Conservation (phyloP, 441 rosid species). For the Omphalea diandra region DNA sequence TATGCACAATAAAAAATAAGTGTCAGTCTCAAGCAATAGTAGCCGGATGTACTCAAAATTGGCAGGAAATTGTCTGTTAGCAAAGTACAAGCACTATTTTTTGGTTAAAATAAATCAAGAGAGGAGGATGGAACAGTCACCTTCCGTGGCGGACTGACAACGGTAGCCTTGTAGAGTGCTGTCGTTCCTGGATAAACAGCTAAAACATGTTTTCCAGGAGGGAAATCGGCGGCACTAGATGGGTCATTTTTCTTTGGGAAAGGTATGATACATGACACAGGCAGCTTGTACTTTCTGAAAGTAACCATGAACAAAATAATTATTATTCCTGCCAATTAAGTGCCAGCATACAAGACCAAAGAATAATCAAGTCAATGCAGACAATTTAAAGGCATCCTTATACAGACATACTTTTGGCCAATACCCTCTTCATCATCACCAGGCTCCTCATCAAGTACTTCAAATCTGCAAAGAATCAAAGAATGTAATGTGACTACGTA, state of each 20-base stretch:
- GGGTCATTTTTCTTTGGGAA: conserved; percentile 81
- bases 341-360: background rate
- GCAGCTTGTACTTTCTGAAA: conserved; percentile 83
- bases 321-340: background rate
- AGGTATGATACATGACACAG: conserved; percentile 70
- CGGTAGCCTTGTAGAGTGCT: conserved; percentile 95
- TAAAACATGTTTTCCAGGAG: conserved; percentile 69
- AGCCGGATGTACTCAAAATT: background rate
- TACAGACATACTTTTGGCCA: conserved; percentile 58
- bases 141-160: conserved; percentile 68
- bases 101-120: conserved; percentile 3
- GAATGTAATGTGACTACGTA: no score
- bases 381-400: background rate
- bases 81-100: background rate
- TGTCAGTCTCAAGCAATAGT: conserved; percentile 34
- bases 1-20: conserved; percentile 24
- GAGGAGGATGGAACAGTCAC: conserved; percentile 29
- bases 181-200: conserved; percentile 99
- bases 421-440: conserved; percentile 89
- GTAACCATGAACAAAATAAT: conserved; percentile 12
- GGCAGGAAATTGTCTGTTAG: background rate
- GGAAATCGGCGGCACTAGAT: conserved; percentile 57
- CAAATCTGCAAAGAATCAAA: conserved; percentile 59
- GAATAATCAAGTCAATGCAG: background rate
- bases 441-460: conserved; percentile 94